Base-by-base conservation (phyloP, 805 yeast genomes). In the Candida silvicultrix region DNA sequence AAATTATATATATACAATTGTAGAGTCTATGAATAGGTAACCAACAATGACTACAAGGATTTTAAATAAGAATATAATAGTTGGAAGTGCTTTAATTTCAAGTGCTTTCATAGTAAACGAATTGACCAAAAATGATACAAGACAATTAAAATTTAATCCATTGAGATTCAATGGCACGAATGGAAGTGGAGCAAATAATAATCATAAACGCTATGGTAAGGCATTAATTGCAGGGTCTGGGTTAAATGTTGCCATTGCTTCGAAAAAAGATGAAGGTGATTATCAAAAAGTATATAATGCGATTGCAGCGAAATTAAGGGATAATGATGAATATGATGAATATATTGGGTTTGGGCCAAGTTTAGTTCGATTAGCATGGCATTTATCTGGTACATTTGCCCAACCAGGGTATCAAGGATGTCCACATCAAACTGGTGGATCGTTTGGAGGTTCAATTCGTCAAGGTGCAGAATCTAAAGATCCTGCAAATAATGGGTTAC, bases 291-390 rank as follows among this genome's bases (percentile, higher is more conserved):
- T 35, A 5, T 35, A 35, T 35, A 35, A 35, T 14, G 38, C n/a
- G 10, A 35, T 35, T 19, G 38, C 38, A 5, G 3, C 10, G 3
- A 25, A 45, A 3, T 16, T 37, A 22, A 42, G 22, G 10, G 86
- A 80, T 9, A 69, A 73, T 18, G 75, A 71, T 45, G 75, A 70
- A 42, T 81, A 77, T 59, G 90, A 84, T 55, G 83, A 80, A 52
- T 80, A 78, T 34, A 79, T 82, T 22, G 83, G 81, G 4, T 74
- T 80, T 50, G 94, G 90, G 1, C 96, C 96, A 10, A 79, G 83
- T 15, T 68, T 88, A 37, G 79, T 88, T 21, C 78, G 96, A 56
- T 73, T 86, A 45, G 85, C 95, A 23, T 88, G 96, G 96, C 95
- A 88, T 62, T 77, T 83, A 32, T 77, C 87, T 47, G 96, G 95